Evolutionary conservation across 805 yeast genomes (phyloP).

Genomic region (Pichia phayaonensis): DNA sequence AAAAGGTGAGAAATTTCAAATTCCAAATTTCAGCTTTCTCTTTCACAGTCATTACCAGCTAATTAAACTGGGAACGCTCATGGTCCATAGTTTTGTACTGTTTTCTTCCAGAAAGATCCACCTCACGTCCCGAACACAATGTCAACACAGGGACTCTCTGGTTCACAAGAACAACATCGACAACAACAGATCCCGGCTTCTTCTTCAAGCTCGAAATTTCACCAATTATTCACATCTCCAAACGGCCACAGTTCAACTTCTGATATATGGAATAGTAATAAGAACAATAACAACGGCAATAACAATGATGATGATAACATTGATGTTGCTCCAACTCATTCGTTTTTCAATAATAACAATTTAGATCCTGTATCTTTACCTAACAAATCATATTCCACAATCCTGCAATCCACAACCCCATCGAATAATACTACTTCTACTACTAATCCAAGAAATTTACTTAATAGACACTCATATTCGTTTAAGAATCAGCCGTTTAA

Average conservation of each 20-base stretch:
- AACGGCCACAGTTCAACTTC: background rate
- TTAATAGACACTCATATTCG: background rate
- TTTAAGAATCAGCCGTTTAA: background rate
- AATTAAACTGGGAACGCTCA: background rate
- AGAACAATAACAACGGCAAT: background rate
- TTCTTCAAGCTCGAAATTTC: background rate
- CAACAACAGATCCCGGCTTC: background rate
- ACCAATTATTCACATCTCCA: background rate
- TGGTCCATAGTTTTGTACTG: too few relatives aligned
- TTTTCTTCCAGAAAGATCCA: background rate
- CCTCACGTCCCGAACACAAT: background rate
- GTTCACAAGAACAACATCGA: background rate
- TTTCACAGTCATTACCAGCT: too few relatives aligned
- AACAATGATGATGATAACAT: background rate
- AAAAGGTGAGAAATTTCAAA: background rate
- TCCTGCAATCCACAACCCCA: background rate
- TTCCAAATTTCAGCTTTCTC: too few relatives aligned
- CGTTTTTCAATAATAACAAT: background rate
- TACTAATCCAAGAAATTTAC: background rate
- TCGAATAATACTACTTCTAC: background rate
- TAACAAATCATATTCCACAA: background rate
- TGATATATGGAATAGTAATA: background rate
- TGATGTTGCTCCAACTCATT: background rate
- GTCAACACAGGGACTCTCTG: background rate
- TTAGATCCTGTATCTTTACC: background rate